Conservation (phyloP, 805 yeast genomes). For the Candida nemodendra region DNA sequence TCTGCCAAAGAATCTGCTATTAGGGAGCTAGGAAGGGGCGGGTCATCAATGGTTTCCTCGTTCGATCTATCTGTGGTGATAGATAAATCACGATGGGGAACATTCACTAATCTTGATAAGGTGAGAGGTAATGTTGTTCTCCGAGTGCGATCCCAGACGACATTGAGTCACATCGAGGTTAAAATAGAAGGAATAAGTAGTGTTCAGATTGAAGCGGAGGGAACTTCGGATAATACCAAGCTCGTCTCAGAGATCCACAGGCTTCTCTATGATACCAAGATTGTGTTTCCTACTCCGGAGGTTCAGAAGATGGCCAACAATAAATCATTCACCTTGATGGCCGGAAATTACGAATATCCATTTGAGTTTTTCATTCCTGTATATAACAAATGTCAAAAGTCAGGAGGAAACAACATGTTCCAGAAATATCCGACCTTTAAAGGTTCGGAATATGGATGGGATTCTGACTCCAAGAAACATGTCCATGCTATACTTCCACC, state of each 20-base stretch:
- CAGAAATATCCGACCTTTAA: conserved; percentile 9
- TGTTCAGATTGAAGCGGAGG: conserved; percentile 36
- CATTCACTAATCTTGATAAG: conserved; percentile 47
- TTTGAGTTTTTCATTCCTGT: conserved; percentile 47
- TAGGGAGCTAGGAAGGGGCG: too few relatives aligned
- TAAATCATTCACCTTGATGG: conserved; percentile 45
- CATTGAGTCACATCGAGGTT: conserved; percentile 47
- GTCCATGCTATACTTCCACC: conserved; percentile 25
- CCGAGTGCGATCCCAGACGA: conserved; percentile 39
- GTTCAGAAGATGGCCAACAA: conserved; percentile 42
- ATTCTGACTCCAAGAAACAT: conserved; percentile 15
- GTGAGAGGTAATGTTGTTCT: conserved; percentile 42
- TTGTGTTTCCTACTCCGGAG: conserved; percentile 54
- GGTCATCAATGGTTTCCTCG: conserved; percentile 11
- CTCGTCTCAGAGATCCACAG: conserved; percentile 39
- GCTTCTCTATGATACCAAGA: conserved; percentile 46
- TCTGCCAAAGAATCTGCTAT: too few relatives aligned
- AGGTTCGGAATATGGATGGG: conserved; percentile 12
- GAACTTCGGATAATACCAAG: conserved; percentile 11
- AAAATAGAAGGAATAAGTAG: conserved; percentile 50
- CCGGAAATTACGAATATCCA: conserved; percentile 51
- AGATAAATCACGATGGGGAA: conserved; percentile 34
- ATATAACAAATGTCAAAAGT: conserved; percentile 36
- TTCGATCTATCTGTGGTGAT: conserved; percentile 18
- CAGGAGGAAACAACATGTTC: conserved; percentile 12